Evolutionary conservation across 768 basidiomycete genomes (phyloP).

Genomic region (Podaxis sp.): DNA sequence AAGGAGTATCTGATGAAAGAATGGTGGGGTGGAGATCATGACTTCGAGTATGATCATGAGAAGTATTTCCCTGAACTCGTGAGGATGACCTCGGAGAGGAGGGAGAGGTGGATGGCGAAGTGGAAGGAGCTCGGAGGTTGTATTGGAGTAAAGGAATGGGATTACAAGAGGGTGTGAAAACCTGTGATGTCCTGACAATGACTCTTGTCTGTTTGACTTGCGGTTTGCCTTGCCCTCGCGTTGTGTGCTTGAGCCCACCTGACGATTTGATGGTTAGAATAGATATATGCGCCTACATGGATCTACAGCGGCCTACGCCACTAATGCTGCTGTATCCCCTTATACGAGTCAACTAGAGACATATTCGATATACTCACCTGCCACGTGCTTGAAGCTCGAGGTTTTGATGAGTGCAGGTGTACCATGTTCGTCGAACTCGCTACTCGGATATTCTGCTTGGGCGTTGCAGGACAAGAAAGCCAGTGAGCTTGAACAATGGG

Average conservation of each 20-base stretch:
- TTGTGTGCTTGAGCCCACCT: background rate
- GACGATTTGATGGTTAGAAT: background rate
- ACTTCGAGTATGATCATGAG: slow-evolving; percentile 74
- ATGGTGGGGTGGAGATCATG: slow-evolving; percentile 65
- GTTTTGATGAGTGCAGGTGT: too few species aligned
- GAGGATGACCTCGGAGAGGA: slow-evolving; percentile 50
- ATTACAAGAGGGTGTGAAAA: slow-evolving; percentile 49
- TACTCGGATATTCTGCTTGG: too few species aligned
- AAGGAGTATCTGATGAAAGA: slow-evolving; percentile 69
- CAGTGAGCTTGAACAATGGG: too few species aligned
- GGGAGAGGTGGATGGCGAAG: slow-evolving; percentile 47
- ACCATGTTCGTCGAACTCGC: too few species aligned
- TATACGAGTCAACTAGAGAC: background rate
- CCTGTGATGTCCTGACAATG: background rate
- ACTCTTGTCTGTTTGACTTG: background rate
- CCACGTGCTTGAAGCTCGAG: too few species aligned
- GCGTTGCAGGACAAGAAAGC: too few species aligned
- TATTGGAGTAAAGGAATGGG: slow-evolving; percentile 79
- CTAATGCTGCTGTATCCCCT: background rate
- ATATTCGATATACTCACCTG: background rate
- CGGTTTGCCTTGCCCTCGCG: background rate
- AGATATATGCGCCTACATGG: background rate
- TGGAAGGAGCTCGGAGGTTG: slow-evolving; percentile 71
- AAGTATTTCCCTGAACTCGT: slow-evolving; percentile 74
- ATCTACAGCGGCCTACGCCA: background rate